Percentiles rank a stretch among this genome's conserved stretches.
Conservation (phyloP, 768 basidiomycete genomes). For the Tulasnella sp. region DNA sequence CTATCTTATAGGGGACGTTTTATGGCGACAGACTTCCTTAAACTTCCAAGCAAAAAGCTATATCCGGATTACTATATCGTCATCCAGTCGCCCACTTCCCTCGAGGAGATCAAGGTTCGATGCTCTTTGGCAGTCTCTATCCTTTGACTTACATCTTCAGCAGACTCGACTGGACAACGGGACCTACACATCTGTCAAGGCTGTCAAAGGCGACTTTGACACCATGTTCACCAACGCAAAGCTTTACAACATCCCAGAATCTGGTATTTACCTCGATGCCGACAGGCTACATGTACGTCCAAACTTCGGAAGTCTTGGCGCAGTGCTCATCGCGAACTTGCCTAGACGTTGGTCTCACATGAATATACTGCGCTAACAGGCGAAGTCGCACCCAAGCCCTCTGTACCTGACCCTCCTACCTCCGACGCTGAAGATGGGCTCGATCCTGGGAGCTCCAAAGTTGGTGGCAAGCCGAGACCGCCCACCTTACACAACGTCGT, state of each 20-base stretch:
- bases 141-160: background rate
- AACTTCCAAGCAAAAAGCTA: conserved; percentile 18
- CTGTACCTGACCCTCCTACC: background rate
- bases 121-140: background rate
- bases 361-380: conserved; percentile 39
- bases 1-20: conserved; percentile 9
- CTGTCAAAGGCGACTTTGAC: conserved; percentile 61
- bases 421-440: background rate
- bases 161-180: conserved; percentile 49
- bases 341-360: conserved; percentile 38
- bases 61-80: conserved; percentile 68
- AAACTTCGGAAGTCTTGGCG: background rate
- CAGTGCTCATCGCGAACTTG: background rate
- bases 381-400: conserved; percentile 22
- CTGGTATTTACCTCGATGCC: conserved; percentile 71
- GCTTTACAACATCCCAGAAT: conserved; percentile 70
- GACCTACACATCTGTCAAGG: conserved; percentile 50
- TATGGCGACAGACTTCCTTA: conserved; percentile 20
- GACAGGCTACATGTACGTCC: conserved; percentile 59
- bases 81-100: conserved; percentile 71
- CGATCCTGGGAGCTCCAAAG: background rate
- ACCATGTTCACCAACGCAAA: conserved; percentile 72
- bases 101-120: conserved; percentile 70
- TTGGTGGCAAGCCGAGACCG: conserved; percentile 6
- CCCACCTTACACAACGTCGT: conserved; percentile 24